A percentile compares a stretch with the other conserved stretches of the same genome.
phyloP scores from a whole-genome alignment of 192 early-diverging fungal species.

The Blastocladiella britannica region DNA sequence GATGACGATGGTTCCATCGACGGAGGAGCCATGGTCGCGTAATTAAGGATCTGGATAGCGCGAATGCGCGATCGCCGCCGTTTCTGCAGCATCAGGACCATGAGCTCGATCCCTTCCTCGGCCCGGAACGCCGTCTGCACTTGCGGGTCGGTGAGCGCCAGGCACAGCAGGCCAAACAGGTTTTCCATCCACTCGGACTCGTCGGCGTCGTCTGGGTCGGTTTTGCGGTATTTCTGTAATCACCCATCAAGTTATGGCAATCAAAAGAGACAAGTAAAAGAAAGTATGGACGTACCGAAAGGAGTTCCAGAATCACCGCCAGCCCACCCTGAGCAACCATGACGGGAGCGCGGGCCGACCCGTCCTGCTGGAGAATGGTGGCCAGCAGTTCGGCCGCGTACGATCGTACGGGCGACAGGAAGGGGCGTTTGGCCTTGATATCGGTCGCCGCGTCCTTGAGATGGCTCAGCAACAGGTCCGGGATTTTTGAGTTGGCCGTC shows the following conservation, averaged over 20 bases:
- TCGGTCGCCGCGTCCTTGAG: background rate
- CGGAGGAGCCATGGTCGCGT: slow-evolving; percentile 35
- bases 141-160: slow-evolving; percentile 36
- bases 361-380: slow-evolving; percentile 66
- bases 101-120: slow-evolving; percentile 71
- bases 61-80: slow-evolving; percentile 56
- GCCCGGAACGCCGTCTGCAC: slow-evolving; percentile 57
- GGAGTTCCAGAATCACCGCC: slow-evolving; percentile 44
- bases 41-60: slow-evolving; percentile 70
- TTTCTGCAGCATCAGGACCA: slow-evolving; percentile 79
- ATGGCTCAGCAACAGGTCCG: slow-evolving; percentile 10
- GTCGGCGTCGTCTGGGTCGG: slow-evolving; percentile 59
- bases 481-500: slow-evolving; percentile 70
- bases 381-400: slow-evolving; percentile 71
- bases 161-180: slow-evolving; percentile 62
- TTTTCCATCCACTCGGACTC: slow-evolving; percentile 87
- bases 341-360: slow-evolving; percentile 22
- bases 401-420: background rate
- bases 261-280: background rate
- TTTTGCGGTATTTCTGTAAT: slow-evolving; percentile 30
- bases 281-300: slow-evolving; percentile 18
- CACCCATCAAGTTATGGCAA: slow-evolving; percentile 3
- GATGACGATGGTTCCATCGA: slow-evolving; percentile 6
- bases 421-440: background rate
- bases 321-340: slow-evolving; percentile 28